Conservation (phyloP, 2,329 filamentous ascomycete genomes). For the Colletotrichum chlorophyti region DNA sequence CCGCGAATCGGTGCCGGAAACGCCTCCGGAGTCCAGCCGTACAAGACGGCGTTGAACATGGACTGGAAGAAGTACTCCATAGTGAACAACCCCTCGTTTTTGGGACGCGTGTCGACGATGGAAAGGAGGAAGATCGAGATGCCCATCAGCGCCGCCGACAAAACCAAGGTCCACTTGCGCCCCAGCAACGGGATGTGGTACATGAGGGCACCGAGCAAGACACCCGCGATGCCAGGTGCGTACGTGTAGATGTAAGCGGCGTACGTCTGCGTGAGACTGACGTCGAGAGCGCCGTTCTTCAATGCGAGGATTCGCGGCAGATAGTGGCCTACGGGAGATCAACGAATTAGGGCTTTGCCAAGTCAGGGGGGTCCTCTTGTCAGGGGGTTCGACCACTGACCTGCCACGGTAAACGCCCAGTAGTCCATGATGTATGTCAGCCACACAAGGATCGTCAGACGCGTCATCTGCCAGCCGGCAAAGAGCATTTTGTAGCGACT, state of each 20-base stretch:
- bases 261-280: slow-evolving; percentile 54
- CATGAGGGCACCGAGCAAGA: slow-evolving; percentile 53
- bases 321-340: slow-evolving; percentile 40
- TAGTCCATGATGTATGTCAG: slow-evolving; percentile 47
- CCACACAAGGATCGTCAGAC: slow-evolving; percentile 43
- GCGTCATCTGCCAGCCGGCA: slow-evolving; percentile 39
- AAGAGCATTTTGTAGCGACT: slow-evolving; percentile 42
- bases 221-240: slow-evolving; percentile 57
- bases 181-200: slow-evolving; percentile 48
- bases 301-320: slow-evolving; percentile 56
- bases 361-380: too few species aligned
- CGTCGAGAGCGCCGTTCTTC: slow-evolving; percentile 54
- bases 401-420: slow-evolving; percentile 46
- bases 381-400: too few species aligned
- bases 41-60: slow-evolving; percentile 31
- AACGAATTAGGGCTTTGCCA: too few species aligned
- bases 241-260: slow-evolving; percentile 62
- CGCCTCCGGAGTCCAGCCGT: slow-evolving; percentile 29
- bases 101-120: slow-evolving; percentile 34
- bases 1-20: slow-evolving; percentile 54
- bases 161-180: slow-evolving; percentile 35
- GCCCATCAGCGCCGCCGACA: slow-evolving; percentile 35
- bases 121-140: slow-evolving; percentile 35
- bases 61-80: slow-evolving; percentile 40
- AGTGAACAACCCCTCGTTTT: slow-evolving; percentile 35